Evolutionary conservation across 2,329 filamentous ascomycete genomes (phyloP).

Genomic region (Chaetomium globosum): DNA sequence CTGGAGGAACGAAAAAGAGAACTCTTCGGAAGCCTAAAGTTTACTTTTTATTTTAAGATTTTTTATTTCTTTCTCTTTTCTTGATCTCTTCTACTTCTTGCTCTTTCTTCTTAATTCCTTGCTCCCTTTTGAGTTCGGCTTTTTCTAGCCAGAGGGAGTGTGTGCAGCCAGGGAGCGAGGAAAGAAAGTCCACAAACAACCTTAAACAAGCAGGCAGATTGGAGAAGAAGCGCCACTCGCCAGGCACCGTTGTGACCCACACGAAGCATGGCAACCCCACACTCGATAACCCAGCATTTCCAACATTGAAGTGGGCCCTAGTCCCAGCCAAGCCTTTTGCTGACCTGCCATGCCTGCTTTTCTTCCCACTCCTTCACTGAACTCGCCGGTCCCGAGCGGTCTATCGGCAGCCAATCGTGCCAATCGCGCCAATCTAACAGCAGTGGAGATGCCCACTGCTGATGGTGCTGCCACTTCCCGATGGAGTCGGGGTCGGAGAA

Average conservation of each 20-base stretch:
- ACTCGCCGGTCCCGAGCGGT: constrained; percentile 4
- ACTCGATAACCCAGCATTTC: not conserved
- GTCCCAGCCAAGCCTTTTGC: not conserved
- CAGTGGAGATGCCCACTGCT: not conserved
- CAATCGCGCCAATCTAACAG: not conserved
- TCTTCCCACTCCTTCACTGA: not conserved
- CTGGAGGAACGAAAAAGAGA: no score
- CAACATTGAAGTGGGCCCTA: not conserved
- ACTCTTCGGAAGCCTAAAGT: no score
- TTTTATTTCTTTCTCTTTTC: no score
- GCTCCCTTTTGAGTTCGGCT: no score
- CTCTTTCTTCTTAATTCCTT: no score
- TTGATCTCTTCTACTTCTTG: no score
- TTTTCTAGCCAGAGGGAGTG: no score
- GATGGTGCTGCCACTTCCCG: constrained; percentile 3
- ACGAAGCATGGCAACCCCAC: not conserved
- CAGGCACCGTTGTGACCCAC: constrained; percentile 2
- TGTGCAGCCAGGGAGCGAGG: no score
- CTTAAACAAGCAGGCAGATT: not conserved
- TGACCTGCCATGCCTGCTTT: constrained; percentile 1
- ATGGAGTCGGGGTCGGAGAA: not conserved
- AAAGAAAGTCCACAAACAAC: not conserved
- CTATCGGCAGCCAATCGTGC: constrained; percentile 19
- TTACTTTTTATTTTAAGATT: no score
- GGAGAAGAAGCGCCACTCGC: not conserved